Evolutionary conservation across 1,284 basidiomycete species (phyloP), one percentile per base, ranked within the genome.

Genomic region (Cystobasidium sp.): DNA sequence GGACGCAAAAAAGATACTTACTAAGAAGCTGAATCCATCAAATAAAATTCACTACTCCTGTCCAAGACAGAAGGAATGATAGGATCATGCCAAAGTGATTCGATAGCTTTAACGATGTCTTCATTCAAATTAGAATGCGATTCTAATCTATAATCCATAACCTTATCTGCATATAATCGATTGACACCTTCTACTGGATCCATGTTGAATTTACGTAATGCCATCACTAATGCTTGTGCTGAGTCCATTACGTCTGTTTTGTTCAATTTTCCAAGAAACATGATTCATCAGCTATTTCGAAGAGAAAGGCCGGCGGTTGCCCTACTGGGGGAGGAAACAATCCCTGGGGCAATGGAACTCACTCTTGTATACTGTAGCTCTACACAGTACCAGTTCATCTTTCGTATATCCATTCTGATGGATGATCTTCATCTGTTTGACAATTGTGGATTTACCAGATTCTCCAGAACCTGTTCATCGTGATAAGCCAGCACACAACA

Each of bases 391-490:
- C 51, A 95, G 87, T 83, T 98, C 95, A 0, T 92, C 88, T 24
- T 84, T 83, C 0, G 89, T 88, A 84, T 94, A 98, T 8, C 96
- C 96, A 79, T 92, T 90, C 83, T 97, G 93, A 83, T 97, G 93
- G 75, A 98, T 96, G 77, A 98, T 97, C 86, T 97, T 97, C 95
- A 98, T 98, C 84, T 98, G 96, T 84, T 97, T 98, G 61, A 97
- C 94, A 78, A 98, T 94, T 0, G 95, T 98, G 6, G 89, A 91
- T 85, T 97, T 97, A 44, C 95, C 96, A 0, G 92, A 95, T 85
- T 91, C 90, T 79, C 89, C 89, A n/a, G 89, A 89, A 75, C 88
- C 88, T 88, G n/a, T n/a, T n/a, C n/a, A n/a, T n/a, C n/a, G n/a
- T n/a, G n/a, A n/a, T n/a, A n/a, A n/a, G n/a, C n/a, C n/a, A n/a